Base-by-base conservation (phyloP, 1,139 yeast genomes). In the Yamadazyma dendronema region DNA sequence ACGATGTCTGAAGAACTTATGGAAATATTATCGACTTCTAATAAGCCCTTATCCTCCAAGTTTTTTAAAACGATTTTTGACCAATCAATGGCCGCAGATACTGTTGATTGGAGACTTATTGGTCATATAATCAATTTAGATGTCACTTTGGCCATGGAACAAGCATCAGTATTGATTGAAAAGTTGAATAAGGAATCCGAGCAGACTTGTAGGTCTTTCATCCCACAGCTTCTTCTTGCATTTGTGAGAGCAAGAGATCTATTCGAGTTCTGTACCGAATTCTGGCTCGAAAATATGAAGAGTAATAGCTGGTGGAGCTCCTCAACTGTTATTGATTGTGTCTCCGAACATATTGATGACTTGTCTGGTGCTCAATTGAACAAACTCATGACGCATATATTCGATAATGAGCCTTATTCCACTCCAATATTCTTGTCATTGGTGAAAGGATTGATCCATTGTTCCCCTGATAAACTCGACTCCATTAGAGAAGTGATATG, bases 221-320 rank as follows among this genome's bases (percentile, higher is more conserved):
- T 73, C 34, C 50, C 55, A 2, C 61, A 65, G 17, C 45, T 81
- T 12, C 57, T 79, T 3, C 58, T 62, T 8, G 74, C 83, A 9
- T 75, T 71, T 50, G 62, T 70, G 4, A 73, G 66, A 46, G 82
- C 82, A 5, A 74, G 94, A 62, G 88, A 82, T 37, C 62, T 79
- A 30, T 59, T 59, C 8, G 56, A 59, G 4, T 83, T 84, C 46
- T 63, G 79, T 34, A 55, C 60, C 3, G 42, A 49, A 0, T 54
- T 67, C 11, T 81, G 85, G 83, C 58, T 62, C 11, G 37, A 48
- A 2, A 61, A 69, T 4, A 58, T 71, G 10, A 35, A 50, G 3
- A 40, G 46, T 4, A 46, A 53, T 16, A 33, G 23, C 9, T 38
- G 3, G 38, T 64, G 74, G 62, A 47, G 41, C 8, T 52, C 63